A percentile compares a stretch with the other conserved stretches of the same genome.
Conservation (phyloP, 805 yeast species). For the Scheffersomyces coipomensis region DNA sequence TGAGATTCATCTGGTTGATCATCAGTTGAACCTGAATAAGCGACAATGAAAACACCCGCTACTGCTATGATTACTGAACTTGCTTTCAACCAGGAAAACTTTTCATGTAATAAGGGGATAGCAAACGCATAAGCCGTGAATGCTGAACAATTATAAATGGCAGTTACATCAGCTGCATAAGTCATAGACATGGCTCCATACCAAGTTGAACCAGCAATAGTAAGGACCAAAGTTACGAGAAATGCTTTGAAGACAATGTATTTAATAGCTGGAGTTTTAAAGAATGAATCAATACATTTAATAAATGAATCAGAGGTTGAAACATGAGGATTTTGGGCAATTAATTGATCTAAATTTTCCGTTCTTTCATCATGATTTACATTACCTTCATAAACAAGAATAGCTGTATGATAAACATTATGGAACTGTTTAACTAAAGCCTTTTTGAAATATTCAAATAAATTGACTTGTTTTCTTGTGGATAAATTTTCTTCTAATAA, state of each 20-base stretch:
- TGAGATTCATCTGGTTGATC: constrained; percentile 16
- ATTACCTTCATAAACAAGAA: constrained; percentile 41
- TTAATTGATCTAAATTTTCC: constrained; percentile 28
- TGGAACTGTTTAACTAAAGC: constrained; percentile 41
- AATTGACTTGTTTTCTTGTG: background rate
- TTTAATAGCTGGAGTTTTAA: constrained; percentile 44
- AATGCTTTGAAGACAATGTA: constrained; percentile 46
- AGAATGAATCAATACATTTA: constrained; percentile 33
- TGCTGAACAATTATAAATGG: constrained; percentile 87
- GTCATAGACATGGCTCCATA: constrained; percentile 79
- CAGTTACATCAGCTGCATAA: constrained; percentile 83
- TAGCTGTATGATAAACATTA: constrained; percentile 42
- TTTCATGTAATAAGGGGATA: constrained; percentile 68
- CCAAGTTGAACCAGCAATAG: constrained; percentile 82
- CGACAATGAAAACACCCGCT: constrained; percentile 73
- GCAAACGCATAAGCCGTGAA: constrained; percentile 86
- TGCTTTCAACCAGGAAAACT: constrained; percentile 60
- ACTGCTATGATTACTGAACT: constrained; percentile 71
- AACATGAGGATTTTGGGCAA: constrained; percentile 36
- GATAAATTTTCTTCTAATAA: constrained; percentile 13
- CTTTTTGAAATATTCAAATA: constrained; percentile 28
- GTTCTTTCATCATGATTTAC: constrained; percentile 35
- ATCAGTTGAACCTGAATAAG: constrained; percentile 54
- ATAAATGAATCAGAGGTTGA: constrained; percentile 29
- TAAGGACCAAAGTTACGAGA: constrained; percentile 55